Base-by-base conservation (phyloP, 345 rosid species). In the Boechera divaricarpa region DNA sequence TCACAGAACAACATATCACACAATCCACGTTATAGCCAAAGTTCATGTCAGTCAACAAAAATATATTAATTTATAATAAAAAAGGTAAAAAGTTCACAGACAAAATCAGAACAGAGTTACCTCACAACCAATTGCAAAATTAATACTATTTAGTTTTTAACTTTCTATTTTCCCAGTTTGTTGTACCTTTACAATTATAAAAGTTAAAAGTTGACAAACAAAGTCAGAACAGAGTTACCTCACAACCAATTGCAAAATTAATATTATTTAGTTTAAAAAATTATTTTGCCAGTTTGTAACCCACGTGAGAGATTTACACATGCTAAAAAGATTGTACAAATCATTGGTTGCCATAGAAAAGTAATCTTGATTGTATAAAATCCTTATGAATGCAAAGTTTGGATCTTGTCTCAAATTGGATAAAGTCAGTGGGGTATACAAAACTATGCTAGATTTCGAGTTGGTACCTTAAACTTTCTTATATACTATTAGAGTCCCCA, bases 271-370 rank as follows among this genome's bases (percentile, higher is more conserved):
- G 9, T 24, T 57, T 9, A 10, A 39, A 35, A 5, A 42, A 13
- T 44, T 8, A 42, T 54, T 54, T 70, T 63, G 69, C 63, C 68
- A 65, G 63, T 78, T 41, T 78, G 51, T 44, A 38, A 10, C 2
- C 64, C 78, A 72, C 78, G 74, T 79, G 73, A 58, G 73, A 58
- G 56, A 39, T 65, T 45, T 64, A 26, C 72, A 58, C 77, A 72
- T 66, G 74, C 36, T 53, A 60, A 10, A 73, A 55, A 61, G 32
- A 51, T 45, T 10, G 47, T 29, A 15, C 28, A 78, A 73, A 73
- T 73, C 78, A 73, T 79, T 70, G 80, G 72, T 77, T 47, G n/a
- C 72, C 80, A 77, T 13, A 55, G 38, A 64, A 77, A 77, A 63
- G 47, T 56, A 63, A 77, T 77, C 45, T 0, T 77, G 35, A 51